These are phyloP conservation scores for Penicillium simplicissimum DNA, from an alignment of 495 filamentous ascomycete genomes.

Conservation along the genomic window DNA sequence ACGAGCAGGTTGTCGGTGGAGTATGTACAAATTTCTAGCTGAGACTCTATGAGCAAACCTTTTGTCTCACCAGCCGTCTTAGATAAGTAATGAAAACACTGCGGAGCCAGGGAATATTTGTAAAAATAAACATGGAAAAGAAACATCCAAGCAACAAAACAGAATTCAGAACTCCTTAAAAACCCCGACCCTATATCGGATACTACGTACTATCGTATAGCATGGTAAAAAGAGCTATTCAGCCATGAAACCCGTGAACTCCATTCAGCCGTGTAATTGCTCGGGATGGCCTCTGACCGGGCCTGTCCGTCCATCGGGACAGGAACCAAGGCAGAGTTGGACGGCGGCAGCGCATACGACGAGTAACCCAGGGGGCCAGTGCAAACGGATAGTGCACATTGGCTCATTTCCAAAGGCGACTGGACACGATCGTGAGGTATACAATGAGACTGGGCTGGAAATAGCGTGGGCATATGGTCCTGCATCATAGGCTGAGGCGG, in stretches of 20 bases:
- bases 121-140: too few species aligned
- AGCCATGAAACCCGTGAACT: constrained; percentile 23
- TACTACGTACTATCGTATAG: constrained; percentile 10
- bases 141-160: constrained; percentile 8
- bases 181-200: constrained; percentile 21
- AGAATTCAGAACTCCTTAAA: constrained; percentile 27
- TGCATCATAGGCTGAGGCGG: constrained; percentile 28
- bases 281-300: constrained; percentile 12
- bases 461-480: constrained; percentile 38
- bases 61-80: too few species aligned
- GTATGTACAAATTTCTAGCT: too few species aligned
- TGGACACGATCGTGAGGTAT: constrained; percentile 27
- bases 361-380: constrained; percentile 37
- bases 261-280: constrained; percentile 9
- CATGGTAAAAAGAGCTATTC: constrained; percentile 27
- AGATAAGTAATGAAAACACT: too few species aligned
- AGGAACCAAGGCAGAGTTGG: constrained; percentile 23
- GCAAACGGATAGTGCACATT: constrained; percentile 31
- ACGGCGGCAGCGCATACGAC: constrained; percentile 29
- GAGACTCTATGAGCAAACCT: too few species aligned
- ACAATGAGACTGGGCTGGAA: constrained; percentile 31
- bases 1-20: too few species aligned
- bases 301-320: constrained; percentile 24
- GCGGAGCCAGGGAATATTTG: too few species aligned
- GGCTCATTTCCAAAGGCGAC: constrained; percentile 24